Base-by-base conservation (phyloP, 2,329 filamentous ascomycete genomes). In the Ceratocystis smalleyi region DNA sequence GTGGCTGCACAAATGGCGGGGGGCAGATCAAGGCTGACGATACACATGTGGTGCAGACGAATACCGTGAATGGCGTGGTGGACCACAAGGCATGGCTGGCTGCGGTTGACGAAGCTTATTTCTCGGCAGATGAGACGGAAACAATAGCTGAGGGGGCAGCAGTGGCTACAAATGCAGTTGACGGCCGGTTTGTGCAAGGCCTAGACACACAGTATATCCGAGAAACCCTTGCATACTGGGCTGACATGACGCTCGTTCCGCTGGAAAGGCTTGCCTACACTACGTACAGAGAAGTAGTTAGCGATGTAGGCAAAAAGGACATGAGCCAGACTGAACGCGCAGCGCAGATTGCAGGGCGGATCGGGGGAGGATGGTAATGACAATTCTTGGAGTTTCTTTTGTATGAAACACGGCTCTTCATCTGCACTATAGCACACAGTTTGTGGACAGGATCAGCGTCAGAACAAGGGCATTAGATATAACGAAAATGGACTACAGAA, bases 1-100 rank as follows among this genome's bases (percentile, higher is more conserved):
- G 94, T n/a, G 94, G 94, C 2, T 99, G 94, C 76, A 99, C 94
- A 64, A 99, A 99, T 70, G 94, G 94, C 1, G 94, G 94, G 45
- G 94, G 94, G 0, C 94, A 99, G 77, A 86, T 99, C 72, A 96
- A 96, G 72, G 83, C 89, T 30, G 88, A 90, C 63, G 94, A 97
- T 72, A 83, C 88, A 5, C 76, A 83, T 12, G 75, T 86, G 8
- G 70, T 78, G 51, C 78, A 79, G 67, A 78, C 78, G 85, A 35
- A 66, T 45, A 62, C 62, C 6, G 47, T 10, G 6, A n/a, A 40
- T 27, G 86, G 87, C 0, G 83, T 86, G 3, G 83, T 85, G 67
- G 89, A 91, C 74, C 91, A 96, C 75, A 95, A 91, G 72, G 83
- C 86, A 61, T 97, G 90, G 89, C 75, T 95, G 68, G 82, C 83